Conservation (phyloP, 163 green algal species). For the Chlamydomonas reinhardtii region DNA sequence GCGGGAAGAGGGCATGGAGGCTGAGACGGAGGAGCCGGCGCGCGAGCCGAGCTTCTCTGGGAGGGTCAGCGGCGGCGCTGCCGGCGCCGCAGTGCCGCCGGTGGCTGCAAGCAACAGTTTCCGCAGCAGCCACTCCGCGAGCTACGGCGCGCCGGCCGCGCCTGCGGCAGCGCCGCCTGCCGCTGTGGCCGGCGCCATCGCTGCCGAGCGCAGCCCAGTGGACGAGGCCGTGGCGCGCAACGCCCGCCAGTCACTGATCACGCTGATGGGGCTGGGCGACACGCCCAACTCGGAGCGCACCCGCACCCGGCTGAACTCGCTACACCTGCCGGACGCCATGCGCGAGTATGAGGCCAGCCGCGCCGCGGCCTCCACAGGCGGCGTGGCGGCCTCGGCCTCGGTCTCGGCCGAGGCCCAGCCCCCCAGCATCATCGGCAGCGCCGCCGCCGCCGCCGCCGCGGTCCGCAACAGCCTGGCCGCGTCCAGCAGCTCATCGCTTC, state of each 20-base stretch:
- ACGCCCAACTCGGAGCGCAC: conserved; percentile 46
- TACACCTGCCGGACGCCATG: conserved; percentile 30
- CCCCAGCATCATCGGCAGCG: no score
- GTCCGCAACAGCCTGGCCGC: no score
- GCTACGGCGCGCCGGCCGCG: neutral
- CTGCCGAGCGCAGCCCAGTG: neutral
- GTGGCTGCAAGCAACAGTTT: no score
- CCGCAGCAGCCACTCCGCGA: neutral
- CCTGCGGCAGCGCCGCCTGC: neutral
- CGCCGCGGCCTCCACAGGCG: neutral
- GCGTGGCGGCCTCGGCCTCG: no score
- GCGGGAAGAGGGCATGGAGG: no score
- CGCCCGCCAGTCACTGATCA: neutral
- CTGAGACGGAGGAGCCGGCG: no score
- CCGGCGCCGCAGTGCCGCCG: no score
- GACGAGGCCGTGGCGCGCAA: neutral
- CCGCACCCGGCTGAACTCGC: conserved; percentile 13
- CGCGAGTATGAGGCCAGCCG: conserved; percentile 4
- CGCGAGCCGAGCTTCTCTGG: no score
- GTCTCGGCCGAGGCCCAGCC: no score
- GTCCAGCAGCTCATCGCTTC: no score
- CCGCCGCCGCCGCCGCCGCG: no score
- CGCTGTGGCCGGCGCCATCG: neutral
- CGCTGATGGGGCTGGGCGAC: neutral
- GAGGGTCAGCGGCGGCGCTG: no score